These are phyloP conservation scores for Galerina marginata DNA, from an alignment of 768 basidiomycete species.

Conservation along the genomic window DNA sequence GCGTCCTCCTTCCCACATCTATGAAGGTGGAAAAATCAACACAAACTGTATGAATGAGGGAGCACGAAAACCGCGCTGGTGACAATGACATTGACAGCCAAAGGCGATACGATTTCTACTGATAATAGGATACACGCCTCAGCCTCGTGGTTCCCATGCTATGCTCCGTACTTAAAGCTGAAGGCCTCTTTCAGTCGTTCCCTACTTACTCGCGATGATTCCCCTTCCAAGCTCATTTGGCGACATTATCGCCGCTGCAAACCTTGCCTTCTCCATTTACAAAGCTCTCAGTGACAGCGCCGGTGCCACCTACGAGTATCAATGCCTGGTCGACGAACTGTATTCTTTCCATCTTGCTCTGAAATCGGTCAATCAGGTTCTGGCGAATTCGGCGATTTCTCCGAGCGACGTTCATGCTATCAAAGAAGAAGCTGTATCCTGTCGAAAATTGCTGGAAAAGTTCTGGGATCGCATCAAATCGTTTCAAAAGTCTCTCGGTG, in stretches of 20 bases:
- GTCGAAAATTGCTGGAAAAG: not conserved
- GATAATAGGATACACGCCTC: not conserved
- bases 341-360: slow-evolving; percentile 6
- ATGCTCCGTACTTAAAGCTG: not conserved
- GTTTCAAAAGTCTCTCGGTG: not conserved
- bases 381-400: not conserved
- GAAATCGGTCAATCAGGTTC: not conserved
- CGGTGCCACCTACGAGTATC: slow-evolving; percentile 5
- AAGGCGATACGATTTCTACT: not conserved
- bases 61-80: too few species aligned
- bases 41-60: too few species aligned
- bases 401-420: not conserved
- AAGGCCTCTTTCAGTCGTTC: not conserved
- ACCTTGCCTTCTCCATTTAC: slow-evolving; percentile 5
- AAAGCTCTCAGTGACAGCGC: slow-evolving; percentile 9
- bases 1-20: too few species aligned
- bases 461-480: slow-evolving; percentile 2
- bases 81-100: not conserved
- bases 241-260: slow-evolving; percentile 7
- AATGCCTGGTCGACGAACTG: slow-evolving; percentile 1
- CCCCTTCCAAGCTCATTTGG: slow-evolving; percentile 11
- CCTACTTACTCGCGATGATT: not conserved
- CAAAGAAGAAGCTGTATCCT: not conserved
- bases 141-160: not conserved
- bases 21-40: too few species aligned